These are phyloP conservation scores for Albifimbria verrucaria DNA, from an alignment of 2,329 filamentous ascomycete species.

Conservation along the genomic window DNA sequence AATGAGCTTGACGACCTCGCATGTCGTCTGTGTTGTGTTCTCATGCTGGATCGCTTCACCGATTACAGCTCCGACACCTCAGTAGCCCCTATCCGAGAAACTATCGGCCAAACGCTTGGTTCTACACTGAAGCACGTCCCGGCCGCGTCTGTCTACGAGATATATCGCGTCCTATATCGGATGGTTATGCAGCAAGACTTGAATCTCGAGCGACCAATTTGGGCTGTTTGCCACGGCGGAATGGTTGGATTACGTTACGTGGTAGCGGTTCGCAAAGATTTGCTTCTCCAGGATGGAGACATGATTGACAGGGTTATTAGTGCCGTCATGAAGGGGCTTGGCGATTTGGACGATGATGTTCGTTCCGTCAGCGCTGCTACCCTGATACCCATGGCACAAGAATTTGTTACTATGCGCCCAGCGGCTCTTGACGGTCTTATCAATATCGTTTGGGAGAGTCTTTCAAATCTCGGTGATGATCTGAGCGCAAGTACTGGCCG, in stretches of 20 bases:
- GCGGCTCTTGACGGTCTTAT: constrained; percentile 77
- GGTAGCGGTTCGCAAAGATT: constrained; percentile 89
- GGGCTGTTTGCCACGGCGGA: constrained; percentile 95
- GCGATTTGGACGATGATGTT: constrained; percentile 90
- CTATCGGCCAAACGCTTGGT: constrained; percentile 88
- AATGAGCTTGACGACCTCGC: constrained; percentile 92
- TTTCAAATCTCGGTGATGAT: constrained; percentile 95
- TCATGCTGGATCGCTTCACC: constrained; percentile 96
- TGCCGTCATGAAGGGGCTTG: constrained; percentile 92
- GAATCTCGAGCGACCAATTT: constrained; percentile 68
- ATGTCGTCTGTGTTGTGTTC: constrained; percentile 90
- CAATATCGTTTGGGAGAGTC: constrained; percentile 94
- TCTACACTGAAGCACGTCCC: constrained; percentile 84
- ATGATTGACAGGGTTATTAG: constrained; percentile 91
- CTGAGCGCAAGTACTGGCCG: constrained; percentile 95
- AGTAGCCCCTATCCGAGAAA: constrained; percentile 92
- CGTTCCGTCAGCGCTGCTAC: constrained; percentile 97
- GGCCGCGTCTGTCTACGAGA: constrained; percentile 72
- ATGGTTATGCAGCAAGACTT: constrained; percentile 91
- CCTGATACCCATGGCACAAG: constrained; percentile 89
- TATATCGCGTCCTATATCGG: constrained; percentile 79
- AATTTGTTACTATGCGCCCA: constrained; percentile 85
- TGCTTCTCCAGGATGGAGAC: constrained; percentile 76
- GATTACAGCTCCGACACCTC: constrained; percentile 98
- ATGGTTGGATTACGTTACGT: constrained; percentile 97